Evolutionary conservation across 148 eudicot genomes (phyloP).

Genomic region (Persicaria maculosa): DNA sequence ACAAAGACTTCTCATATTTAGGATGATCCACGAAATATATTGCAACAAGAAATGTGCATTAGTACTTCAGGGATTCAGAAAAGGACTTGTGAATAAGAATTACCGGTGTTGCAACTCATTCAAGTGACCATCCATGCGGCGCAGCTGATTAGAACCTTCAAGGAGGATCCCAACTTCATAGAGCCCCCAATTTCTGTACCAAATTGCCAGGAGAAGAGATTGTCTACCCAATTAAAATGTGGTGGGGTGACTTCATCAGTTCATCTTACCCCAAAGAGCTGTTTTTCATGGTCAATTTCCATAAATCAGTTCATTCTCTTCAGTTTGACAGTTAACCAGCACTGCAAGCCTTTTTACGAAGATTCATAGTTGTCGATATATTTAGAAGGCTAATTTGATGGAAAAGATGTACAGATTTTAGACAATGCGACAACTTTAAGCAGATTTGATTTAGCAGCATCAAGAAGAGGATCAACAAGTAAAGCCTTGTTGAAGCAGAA

Average conservation of each 20-base stretch:
- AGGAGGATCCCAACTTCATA: background rate
- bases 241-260: background rate
- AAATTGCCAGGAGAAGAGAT: background rate
- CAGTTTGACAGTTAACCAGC: background rate
- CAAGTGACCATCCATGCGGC: background rate
- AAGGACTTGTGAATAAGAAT: background rate
- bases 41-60: background rate
- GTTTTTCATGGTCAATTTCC: background rate
- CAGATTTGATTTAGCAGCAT: slow-evolving; percentile 92
- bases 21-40: background rate
- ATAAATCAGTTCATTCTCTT: background rate
- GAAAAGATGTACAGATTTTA: slow-evolving; percentile 36
- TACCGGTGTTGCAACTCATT: background rate
- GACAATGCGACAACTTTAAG: slow-evolving; percentile 61
- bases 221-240: no score
- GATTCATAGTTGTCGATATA: background rate
- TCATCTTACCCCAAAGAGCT: background rate
- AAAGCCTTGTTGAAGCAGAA: slow-evolving; percentile 85
- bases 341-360: background rate
- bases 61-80: background rate
- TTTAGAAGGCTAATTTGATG: slow-evolving; percentile 14
- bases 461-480: slow-evolving; percentile 72
- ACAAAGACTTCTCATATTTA: no score
- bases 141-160: background rate
- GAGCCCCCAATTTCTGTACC: background rate